Base-by-base conservation (phyloP, 2,329 filamentous ascomycete species). In the Colletotrichum plurivorum region DNA sequence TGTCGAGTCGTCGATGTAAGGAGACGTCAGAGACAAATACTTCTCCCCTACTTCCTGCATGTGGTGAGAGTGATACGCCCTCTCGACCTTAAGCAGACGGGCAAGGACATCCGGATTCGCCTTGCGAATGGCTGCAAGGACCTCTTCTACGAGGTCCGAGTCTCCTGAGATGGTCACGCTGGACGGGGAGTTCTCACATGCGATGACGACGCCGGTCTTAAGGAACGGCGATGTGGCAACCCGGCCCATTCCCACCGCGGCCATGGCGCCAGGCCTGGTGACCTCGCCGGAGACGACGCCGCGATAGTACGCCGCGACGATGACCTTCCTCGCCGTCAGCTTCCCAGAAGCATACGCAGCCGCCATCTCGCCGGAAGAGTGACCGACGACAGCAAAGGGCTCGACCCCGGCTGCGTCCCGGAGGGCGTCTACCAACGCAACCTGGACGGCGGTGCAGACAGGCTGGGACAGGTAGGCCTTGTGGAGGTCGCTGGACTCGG, bases 341-440 rank as follows among this genome's bases (percentile, higher is more conserved):
- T 71, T 64, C 1, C 82, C 80, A 1, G 78, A 74, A 1, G 82
- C 80, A 55, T 84, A 84, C 0, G 83, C 82, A 2, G 83, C 84
- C 0, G 78, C 82, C 25, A 85, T 83, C 70, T 85, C 84, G 1
- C 84, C 84, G 4, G 73, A 77, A 0, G 81, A 83, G 64, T 85
- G 84, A 0, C 83, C 84, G 5, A 84, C 76, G 0, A 82, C 79
- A 0, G 75, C 77, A 7, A 70, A 18, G 0, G 81, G 77, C 2
- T 49, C 56, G 16, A 85, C 65, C 0, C 78, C 76, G 51, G 73
- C 75, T 0, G 70, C 64, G 0, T 52, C 57, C 1, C 31, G 22
- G 2, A 86, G 76, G 0, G 81, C 70, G 16, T 84, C 76, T 0
- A 84, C 76, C 0, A 87, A 70, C 0, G 73, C 81, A 7, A 86